A percentile compares a stretch with the other conserved stretches of the same genome.
phyloP scores from a whole-genome alignment of 805 yeast genomes.

The Myxozyma nipponensis region DNA sequence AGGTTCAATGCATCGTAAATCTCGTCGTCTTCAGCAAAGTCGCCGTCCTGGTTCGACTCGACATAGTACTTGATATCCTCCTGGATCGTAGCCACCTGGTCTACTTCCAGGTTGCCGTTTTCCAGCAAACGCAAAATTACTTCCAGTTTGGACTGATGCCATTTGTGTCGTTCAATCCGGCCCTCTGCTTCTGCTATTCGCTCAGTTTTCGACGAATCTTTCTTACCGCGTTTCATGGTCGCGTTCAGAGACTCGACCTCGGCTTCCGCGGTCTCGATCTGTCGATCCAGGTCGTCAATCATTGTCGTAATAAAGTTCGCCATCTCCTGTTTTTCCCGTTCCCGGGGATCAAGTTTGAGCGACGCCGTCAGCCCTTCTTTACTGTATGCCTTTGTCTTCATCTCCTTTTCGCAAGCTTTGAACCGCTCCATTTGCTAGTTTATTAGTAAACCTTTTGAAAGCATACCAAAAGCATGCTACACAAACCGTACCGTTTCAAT shows the following conservation, averaged over 20 bases:
- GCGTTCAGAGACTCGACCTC: conserved; percentile 55
- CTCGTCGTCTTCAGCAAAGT: conserved; percentile 89
- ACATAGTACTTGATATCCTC: conserved; percentile 92
- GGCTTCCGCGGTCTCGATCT: conserved; percentile 73
- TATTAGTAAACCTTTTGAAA: background rate
- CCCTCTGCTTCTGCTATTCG: conserved; percentile 62
- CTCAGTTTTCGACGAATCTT: conserved; percentile 52
- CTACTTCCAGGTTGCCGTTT: conserved; percentile 75
- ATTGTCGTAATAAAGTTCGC: conserved; percentile 62
- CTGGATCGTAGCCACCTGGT: conserved; percentile 65
- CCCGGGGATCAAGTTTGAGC: conserved; percentile 68
- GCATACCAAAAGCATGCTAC: background rate
- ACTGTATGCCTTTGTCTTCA: conserved; percentile 90
- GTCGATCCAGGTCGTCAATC: conserved; percentile 77
- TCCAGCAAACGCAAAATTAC: conserved; percentile 70
- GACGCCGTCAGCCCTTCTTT: conserved; percentile 84
- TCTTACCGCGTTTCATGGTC: conserved; percentile 56
- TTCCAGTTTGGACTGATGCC: conserved; percentile 77
- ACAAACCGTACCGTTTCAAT: conserved; percentile 45
- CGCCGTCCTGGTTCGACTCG: conserved; percentile 88
- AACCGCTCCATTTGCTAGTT: conserved; percentile 83
- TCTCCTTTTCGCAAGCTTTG: conserved; percentile 87
- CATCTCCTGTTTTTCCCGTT: conserved; percentile 72
- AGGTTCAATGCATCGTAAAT: conserved; percentile 83
- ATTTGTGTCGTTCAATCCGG: conserved; percentile 65